Evolutionary conservation across 2,329 filamentous ascomycete species (phyloP), one percentile per base, ranked within the genome.

Genomic region (Botryotinia calthae): DNA sequence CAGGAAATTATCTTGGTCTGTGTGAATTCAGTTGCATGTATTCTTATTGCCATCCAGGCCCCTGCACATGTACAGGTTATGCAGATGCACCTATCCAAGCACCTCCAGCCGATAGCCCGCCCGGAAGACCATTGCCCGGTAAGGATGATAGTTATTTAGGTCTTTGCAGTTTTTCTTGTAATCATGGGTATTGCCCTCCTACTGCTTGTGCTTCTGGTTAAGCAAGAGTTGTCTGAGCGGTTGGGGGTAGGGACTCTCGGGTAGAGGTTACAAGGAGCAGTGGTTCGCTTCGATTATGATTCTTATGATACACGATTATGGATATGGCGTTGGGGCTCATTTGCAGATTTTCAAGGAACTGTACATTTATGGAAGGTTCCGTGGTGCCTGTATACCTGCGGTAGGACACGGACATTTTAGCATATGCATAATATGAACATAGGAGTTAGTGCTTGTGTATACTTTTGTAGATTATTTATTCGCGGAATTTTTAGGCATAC

Each of bases 161-260:
- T 0, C 80, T 86, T 25, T 86, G 85, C 75, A 84, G 82, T 72
- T 86, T 81, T 74, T 80, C 83, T 20, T 86, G 84, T 63, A 82
- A 82, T 73, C 83, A 85, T 76, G 84, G 84, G 0, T 86, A 86
- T 73, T 73, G 72, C n/a, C 72, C 72, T 22, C 25, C 28, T 1
- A 73, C 66, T 16, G 72, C 66, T 42, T 73, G 72, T 44, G 74
- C 51, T 76, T 69, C 31, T 46, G 68, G 46, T 42, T 67, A 54
- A 25, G 16, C 37, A n/a, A 54, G 12, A 37, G 28, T 4, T 2
- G 16, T 25, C 2, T 14, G 56, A 18, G 31, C 8, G 20, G 8
- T 59, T 59, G 28, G 5, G 18, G 10, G 9, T 37, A 4, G 10
- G 31, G 9, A 2, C 9, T 37, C 16, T 31, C 54, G 2, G n/a